These are phyloP conservation scores for Thymus mandschuricus DNA, from an alignment of 257 asterid species.

Conservation along the genomic window DNA sequence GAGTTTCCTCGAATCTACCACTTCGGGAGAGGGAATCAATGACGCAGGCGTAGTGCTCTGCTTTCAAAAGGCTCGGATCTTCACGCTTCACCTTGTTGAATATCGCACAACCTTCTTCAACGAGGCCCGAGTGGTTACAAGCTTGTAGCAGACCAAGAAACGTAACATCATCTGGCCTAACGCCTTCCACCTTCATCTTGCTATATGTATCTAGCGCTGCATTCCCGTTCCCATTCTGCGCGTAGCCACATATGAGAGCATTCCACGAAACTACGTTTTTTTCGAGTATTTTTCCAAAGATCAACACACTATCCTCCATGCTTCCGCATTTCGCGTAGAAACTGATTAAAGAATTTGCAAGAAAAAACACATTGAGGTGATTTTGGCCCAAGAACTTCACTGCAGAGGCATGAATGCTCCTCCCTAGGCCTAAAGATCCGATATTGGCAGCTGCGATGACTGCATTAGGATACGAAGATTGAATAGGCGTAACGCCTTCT, in stretches of 20 bases:
- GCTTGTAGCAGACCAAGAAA: slow-evolving; percentile 69
- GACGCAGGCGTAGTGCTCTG: slow-evolving; percentile 89
- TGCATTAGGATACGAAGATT: slow-evolving; percentile 60
- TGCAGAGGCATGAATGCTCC: slow-evolving; percentile 78
- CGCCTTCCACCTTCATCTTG: slow-evolving; percentile 46
- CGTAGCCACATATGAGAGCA: slow-evolving; percentile 76
- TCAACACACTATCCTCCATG: slow-evolving; percentile 63
- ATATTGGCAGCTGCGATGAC: slow-evolving; percentile 72
- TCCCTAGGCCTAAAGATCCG: slow-evolving; percentile 78
- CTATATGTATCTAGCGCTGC: slow-evolving; percentile 50
- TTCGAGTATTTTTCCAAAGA: slow-evolving; percentile 43
- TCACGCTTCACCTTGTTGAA: slow-evolving; percentile 51
- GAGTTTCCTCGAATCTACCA: slow-evolving; percentile 71
- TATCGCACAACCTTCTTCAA: slow-evolving; percentile 57
- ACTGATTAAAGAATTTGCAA: slow-evolving; percentile 70
- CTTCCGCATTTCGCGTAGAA: slow-evolving; percentile 88
- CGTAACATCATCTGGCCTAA: slow-evolving; percentile 61
- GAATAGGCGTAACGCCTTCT: slow-evolving; percentile 58
- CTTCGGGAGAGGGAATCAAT: slow-evolving; percentile 75
- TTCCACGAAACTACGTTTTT: slow-evolving; percentile 81
- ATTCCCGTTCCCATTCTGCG: slow-evolving; percentile 75
- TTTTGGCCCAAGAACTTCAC: slow-evolving; percentile 65
- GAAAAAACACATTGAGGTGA: slow-evolving; percentile 45
- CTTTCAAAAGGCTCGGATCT: slow-evolving; percentile 42
- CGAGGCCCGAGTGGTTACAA: slow-evolving; percentile 71